Conservation (phyloP, 805 yeast species). For the Wickerhamomyces tratensis region DNA sequence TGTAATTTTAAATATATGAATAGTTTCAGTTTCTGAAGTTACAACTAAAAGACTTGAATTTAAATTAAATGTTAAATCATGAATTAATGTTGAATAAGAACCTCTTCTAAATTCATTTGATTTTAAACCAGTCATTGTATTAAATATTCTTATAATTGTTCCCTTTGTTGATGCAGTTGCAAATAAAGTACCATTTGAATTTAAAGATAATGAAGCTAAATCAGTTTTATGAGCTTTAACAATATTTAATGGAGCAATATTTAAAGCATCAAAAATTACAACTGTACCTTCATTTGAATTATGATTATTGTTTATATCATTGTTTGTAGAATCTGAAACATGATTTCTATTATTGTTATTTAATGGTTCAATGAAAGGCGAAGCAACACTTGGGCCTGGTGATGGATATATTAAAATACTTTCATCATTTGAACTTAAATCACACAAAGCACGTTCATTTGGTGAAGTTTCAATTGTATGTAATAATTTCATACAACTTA, state of each 20-base stretch:
- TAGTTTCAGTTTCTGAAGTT: conserved; percentile 54
- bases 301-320: neutral
- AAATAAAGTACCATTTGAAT: conserved; percentile 65
- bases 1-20: conserved; percentile 47
- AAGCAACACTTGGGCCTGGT: conserved; percentile 21
- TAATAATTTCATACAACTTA: conserved; percentile 77
- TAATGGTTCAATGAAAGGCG: conserved; percentile 6
- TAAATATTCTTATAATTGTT: conserved; percentile 77
- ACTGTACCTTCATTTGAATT: conserved; percentile 24
- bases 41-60: conserved; percentile 43
- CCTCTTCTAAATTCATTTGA: conserved; percentile 76
- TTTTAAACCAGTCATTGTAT: conserved; percentile 43
- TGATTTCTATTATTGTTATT: neutral
- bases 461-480: conserved; percentile 55
- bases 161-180: conserved; percentile 92
- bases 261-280: conserved; percentile 67
- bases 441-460: conserved; percentile 26
- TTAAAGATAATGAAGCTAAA: conserved; percentile 56
- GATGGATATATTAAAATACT: conserved; percentile 50
- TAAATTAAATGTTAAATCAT: conserved; percentile 40
- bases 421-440: conserved; percentile 30
- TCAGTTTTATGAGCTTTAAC: conserved; percentile 82
- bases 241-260: conserved; percentile 67
- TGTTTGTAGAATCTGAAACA: neutral
- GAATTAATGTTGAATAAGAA: conserved; percentile 50